These are phyloP conservation scores for Fraxinus anomala DNA, from an alignment of 257 asterid species.

Conservation along the genomic window DNA sequence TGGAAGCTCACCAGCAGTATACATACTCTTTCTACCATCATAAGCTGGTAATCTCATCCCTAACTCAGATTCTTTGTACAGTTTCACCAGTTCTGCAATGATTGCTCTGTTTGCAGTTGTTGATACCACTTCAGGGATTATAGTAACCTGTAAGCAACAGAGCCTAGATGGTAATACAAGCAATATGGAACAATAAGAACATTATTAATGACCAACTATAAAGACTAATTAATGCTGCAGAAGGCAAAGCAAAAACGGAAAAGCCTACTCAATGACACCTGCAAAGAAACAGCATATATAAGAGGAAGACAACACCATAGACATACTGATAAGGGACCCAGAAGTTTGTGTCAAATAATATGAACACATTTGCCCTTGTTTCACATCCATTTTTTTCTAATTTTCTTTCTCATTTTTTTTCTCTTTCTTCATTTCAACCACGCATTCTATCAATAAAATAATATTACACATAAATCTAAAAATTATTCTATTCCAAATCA, in stretches of 20 bases:
- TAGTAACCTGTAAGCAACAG: conserved; percentile 62
- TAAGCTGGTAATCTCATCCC: conserved; percentile 95
- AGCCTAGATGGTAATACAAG: conserved; percentile 17
- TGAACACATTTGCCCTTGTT: background rate
- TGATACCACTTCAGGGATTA: conserved; percentile 90
- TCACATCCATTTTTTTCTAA: too few species aligned
- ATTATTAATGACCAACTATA: conserved; percentile 36
- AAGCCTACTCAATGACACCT: conserved; percentile 1
- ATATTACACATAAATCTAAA: too few species aligned
- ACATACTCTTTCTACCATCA: conserved; percentile 90
- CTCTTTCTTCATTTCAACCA: too few species aligned
- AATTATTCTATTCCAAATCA: too few species aligned
- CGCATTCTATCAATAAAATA: too few species aligned
- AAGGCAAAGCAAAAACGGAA: conserved; percentile 27
- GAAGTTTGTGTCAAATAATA: conserved; percentile 33
- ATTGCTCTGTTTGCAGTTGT: conserved; percentile 80
- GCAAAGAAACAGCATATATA: conserved; percentile 21
- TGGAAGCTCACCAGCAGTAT: conserved; percentile 99
- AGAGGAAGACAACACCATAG: conserved; percentile 33
- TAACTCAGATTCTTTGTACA: conserved; percentile 81
- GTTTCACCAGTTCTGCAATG: conserved; percentile 78
- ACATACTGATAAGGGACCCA: conserved; percentile 48
- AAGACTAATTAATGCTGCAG: conserved; percentile 45
- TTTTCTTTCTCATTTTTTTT: too few species aligned
- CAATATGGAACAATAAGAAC: conserved; percentile 28